phyloP scores from a whole-genome alignment of 2,329 filamentous ascomycete genomes.

The Teratosphaeria nubilosa region DNA sequence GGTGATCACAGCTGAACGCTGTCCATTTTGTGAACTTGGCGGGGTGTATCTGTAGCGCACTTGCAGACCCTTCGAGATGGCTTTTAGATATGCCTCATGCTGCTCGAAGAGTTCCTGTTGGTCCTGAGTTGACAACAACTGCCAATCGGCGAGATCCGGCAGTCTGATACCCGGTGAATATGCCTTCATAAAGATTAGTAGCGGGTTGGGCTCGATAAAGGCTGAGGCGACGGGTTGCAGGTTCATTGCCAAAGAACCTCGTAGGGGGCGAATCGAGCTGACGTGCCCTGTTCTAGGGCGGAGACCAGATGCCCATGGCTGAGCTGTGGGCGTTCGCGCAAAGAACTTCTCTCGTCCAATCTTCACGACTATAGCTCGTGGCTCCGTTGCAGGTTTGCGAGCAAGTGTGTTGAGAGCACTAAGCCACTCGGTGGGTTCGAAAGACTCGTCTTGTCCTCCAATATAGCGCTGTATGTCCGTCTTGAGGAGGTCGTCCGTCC shows the following conservation, averaged over 20 bases:
- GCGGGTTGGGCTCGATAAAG: background rate
- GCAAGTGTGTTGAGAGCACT: background rate
- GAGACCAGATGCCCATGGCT: background rate
- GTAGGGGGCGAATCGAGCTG: background rate
- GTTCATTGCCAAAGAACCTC: background rate
- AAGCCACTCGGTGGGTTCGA: background rate
- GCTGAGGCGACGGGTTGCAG: background rate
- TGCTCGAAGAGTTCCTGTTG: no score
- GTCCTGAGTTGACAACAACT: no score
- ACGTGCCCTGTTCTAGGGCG: background rate
- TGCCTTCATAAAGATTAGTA: no score
- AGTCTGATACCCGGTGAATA: no score
- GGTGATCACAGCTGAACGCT: background rate
- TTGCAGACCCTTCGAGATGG: background rate
- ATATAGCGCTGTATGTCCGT: background rate
- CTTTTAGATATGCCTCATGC: background rate
- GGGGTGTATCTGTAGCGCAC: background rate
- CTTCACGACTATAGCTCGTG: background rate
- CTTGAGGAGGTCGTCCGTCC: background rate
- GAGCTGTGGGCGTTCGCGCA: no score
- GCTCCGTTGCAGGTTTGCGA: background rate
- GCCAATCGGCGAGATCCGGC: no score
- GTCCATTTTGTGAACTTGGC: background rate
- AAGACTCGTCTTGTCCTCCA: background rate
- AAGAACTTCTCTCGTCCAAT: background rate